Percentiles rank a stretch among this genome's conserved stretches.
phyloP scores from a whole-genome alignment of 1,284 basidiomycete genomes.

The Irpex sp. region DNA sequence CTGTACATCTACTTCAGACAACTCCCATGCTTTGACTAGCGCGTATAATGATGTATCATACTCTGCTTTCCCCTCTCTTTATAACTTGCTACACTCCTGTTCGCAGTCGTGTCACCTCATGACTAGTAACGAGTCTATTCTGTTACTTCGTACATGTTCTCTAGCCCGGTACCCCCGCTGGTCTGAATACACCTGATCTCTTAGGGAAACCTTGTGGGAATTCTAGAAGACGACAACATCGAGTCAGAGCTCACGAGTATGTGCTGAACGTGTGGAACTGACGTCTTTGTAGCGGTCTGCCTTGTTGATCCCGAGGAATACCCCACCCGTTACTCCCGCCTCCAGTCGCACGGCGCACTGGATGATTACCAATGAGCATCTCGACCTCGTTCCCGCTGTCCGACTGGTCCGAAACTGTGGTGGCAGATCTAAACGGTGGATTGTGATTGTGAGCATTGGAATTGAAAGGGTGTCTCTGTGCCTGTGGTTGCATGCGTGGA shows the following conservation, averaged over 20 bases:
- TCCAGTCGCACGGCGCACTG: conserved; percentile 10
- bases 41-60: conserved; percentile 1
- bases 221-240: conserved; percentile 2
- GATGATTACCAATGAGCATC: conserved; percentile 39
- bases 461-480: conserved; percentile 39
- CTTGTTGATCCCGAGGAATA: not conserved
- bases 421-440: conserved; percentile 39
- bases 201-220: conserved; percentile 12
- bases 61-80: not conserved
- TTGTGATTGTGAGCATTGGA: conserved; percentile 26
- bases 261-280: not conserved
- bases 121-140: not conserved
- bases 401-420: conserved; percentile 51
- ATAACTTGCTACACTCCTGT: not conserved
- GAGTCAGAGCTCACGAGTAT: not conserved
- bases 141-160: not conserved
- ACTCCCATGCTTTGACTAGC: not conserved
- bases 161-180: conserved; percentile 1
- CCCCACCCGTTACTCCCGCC: not conserved
- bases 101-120: not conserved
- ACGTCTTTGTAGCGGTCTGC: not conserved
- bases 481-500: not conserved
- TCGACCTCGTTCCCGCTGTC: conserved; percentile 68
- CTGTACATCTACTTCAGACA: not conserved
- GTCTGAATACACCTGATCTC: conserved; percentile 12